Percentiles rank a stretch among this genome's conserved stretches.
phyloP scores from a whole-genome alignment of 202 grass and related monocot genomes.

The Brachypodium distachyon region DNA sequence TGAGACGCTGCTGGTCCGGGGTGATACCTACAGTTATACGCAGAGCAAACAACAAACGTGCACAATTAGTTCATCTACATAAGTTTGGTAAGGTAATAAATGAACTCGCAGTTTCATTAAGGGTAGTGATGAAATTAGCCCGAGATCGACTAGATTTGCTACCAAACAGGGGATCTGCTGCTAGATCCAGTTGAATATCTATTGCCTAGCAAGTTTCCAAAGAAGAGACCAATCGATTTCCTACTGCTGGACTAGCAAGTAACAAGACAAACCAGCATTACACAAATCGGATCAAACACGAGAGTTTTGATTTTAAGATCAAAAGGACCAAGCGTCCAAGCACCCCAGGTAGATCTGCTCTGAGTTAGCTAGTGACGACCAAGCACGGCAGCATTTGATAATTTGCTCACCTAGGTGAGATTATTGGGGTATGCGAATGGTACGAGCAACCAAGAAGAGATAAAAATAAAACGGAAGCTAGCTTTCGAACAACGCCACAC shows the following conservation, averaged over 20 bases:
- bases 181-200: not conserved
- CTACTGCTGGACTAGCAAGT: not conserved
- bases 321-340: not conserved
- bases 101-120: not conserved
- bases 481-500: not conserved
- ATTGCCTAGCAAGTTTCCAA: not conserved
- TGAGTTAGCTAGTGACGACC: not conserved
- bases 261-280: not conserved
- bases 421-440: not conserved
- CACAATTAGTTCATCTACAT: not conserved
- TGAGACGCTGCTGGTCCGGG: constrained; percentile 53
- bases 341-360: not conserved
- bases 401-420: not conserved
- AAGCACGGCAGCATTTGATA: not conserved
- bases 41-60: not conserved
- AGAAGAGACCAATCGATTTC: not conserved
- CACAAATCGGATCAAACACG: not conserved
- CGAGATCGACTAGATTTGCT: not conserved
- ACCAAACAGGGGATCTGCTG: not conserved
- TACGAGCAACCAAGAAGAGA: not conserved
- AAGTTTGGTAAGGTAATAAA: too few relatives aligned
- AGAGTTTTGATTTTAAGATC: not conserved
- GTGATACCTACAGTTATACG: constrained; percentile 20
- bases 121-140: not conserved
- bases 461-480: not conserved